A percentile compares a stretch with the other conserved stretches of the same genome.
Evolutionary conservation across 257 asterid species (phyloP).

Genomic region (Galeopsis tetrahit): DNA sequence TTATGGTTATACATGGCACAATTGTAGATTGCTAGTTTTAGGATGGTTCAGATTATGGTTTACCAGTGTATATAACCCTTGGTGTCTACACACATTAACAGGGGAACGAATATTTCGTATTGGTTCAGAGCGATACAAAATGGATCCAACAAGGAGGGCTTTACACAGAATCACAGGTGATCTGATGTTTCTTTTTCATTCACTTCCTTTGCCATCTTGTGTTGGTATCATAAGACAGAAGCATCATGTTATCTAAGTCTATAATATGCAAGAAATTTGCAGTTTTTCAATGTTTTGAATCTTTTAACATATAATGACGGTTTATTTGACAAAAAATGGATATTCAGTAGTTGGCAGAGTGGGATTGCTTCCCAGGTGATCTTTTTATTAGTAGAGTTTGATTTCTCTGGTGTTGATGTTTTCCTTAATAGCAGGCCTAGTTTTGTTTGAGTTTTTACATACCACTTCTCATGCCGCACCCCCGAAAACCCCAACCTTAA

Average conservation of each 20-base stretch:
- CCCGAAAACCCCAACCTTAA: background rate
- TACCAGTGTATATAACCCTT: conserved; percentile 31
- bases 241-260: conserved; percentile 10
- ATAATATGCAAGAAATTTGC: conserved; percentile 9
- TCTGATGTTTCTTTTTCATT: conserved; percentile 29
- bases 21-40: conserved; percentile 16
- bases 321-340: conserved; percentile 4
- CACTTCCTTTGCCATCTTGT: conserved; percentile 11
- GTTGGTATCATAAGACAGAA: background rate
- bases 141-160: conserved; percentile 86
- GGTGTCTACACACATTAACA: conserved; percentile 44
- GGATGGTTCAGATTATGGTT: conserved; percentile 25
- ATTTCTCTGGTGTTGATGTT: background rate
- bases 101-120: conserved; percentile 89
- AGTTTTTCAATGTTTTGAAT: conserved; percentile 1
- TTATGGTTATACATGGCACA: conserved; percentile 15
- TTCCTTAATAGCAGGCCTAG: background rate
- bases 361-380: background rate
- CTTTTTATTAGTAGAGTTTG: background rate
- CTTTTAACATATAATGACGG: background rate
- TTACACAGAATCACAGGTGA: conserved; percentile 86
- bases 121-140: conserved; percentile 92
- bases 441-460: background rate
- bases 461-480: background rate
- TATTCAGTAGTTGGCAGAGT: background rate